Percentiles rank a stretch among this genome's conserved stretches.
Conservation (phyloP, 768 basidiomycete genomes). For the Gelatoporia subvermispora region DNA sequence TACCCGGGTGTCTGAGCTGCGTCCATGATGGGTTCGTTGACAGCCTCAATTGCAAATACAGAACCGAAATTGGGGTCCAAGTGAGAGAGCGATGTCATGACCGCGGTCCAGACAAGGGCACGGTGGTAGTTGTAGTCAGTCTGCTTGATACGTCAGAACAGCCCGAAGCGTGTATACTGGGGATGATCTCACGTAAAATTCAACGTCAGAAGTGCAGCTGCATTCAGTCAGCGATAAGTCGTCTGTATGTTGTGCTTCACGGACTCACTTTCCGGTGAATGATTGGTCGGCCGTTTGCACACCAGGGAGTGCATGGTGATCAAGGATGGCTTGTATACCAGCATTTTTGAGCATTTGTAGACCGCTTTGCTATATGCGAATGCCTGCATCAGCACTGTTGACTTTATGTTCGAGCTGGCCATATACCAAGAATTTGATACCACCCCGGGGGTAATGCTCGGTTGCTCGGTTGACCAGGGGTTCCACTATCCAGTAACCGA, state of each 20-base stretch:
- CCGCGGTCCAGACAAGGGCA: constrained; percentile 75
- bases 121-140: constrained; percentile 70
- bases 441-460: constrained; percentile 69
- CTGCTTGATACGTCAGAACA: constrained; percentile 28
- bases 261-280: constrained; percentile 60
- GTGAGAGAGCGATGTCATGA: constrained; percentile 72
- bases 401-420: no score
- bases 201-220: constrained; percentile 62
- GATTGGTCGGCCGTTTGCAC: constrained; percentile 55
- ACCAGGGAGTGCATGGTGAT: constrained; percentile 70
- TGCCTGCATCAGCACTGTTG: not conserved
- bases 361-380: constrained; percentile 49
- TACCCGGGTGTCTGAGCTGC: constrained; percentile 62
- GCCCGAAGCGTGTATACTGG: not conserved
- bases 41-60: constrained; percentile 69
- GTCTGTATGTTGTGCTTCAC: not conserved
- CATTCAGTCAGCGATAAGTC: constrained; percentile 1
- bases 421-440: constrained; percentile 57
- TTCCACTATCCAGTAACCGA: constrained; percentile 83
- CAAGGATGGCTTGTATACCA: constrained; percentile 62
- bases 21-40: constrained; percentile 77
- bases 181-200: constrained; percentile 60
- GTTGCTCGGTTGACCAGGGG: constrained; percentile 53
- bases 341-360: constrained; percentile 54
- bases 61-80: constrained; percentile 59